Conservation (phyloP, 768 basidiomycete genomes). For the Panus rudis region DNA sequence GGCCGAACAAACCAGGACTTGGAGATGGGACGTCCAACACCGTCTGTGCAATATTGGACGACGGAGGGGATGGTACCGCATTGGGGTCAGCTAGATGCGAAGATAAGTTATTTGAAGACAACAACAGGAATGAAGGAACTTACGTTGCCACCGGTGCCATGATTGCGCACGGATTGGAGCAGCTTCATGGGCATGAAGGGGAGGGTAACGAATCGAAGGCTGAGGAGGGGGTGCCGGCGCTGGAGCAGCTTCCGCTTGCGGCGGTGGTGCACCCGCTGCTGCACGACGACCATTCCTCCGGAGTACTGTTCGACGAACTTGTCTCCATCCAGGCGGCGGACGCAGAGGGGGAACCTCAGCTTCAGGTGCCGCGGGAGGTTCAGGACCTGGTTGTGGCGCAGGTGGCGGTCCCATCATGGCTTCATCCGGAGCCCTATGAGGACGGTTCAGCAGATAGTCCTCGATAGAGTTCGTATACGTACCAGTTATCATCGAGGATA, state of each 20-base stretch:
- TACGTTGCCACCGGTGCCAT: constrained; percentile 39
- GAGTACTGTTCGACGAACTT: too few species aligned
- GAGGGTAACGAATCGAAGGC: constrained; percentile 10
- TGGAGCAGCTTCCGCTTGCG: constrained; percentile 14
- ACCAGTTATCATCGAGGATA: constrained; percentile 83
- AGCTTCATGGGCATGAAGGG: constrained; percentile 14
- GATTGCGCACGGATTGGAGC: constrained; percentile 21
- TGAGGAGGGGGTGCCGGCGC: constrained; percentile 16
- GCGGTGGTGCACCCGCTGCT: constrained; percentile 7
- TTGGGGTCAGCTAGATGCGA: constrained; percentile 46
- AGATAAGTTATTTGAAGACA: not conserved
- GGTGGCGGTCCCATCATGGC: constrained; percentile 1
- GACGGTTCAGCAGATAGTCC: constrained; percentile 25
- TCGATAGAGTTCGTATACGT: constrained; percentile 26
- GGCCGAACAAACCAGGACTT: constrained; percentile 72
- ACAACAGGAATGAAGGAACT: constrained; percentile 10
- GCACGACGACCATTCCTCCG: too few species aligned
- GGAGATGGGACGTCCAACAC: constrained; percentile 18
- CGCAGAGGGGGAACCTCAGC: constrained; percentile 31
- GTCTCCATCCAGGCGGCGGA: constrained; percentile 56
- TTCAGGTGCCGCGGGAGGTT: constrained; percentile 32
- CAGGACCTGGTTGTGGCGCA: constrained; percentile 26
- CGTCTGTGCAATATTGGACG: constrained; percentile 19
- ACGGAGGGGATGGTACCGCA: constrained; percentile 53
- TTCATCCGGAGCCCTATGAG: not conserved